Conservation (phyloP, 1,284 basidiomycete genomes). For the Sanghuangporus sanghuang region DNA sequence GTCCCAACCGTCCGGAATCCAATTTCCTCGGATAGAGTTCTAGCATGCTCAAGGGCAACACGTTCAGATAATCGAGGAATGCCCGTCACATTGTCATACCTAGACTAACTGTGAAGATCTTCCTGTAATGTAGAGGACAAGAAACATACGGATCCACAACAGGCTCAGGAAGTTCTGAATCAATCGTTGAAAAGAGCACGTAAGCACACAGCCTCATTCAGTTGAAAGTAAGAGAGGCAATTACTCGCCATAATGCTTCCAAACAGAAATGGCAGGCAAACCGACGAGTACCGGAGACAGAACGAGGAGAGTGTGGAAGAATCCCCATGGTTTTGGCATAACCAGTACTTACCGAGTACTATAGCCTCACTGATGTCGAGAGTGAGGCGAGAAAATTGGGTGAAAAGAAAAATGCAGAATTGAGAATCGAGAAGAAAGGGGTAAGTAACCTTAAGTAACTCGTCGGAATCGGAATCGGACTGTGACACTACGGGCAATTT, state of each 20-base stretch:
- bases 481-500: too few relatives aligned
- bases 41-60: constrained; percentile 56
- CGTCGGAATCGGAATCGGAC: too few relatives aligned
- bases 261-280: constrained; percentile 29
- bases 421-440: not conserved
- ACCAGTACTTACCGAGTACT: not conserved
- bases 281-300: constrained; percentile 31
- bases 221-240: not conserved
- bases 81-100: constrained; percentile 40
- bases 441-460: too few relatives aligned
- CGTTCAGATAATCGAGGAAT: constrained; percentile 68
- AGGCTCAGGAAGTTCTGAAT: constrained; percentile 20
- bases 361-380: not conserved
- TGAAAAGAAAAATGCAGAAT: not conserved
- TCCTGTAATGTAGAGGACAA: constrained; percentile 12
- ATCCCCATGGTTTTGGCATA: constrained; percentile 29
- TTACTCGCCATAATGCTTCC: constrained; percentile 28
- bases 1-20: constrained; percentile 94
- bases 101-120: not conserved
- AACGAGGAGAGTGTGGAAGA: constrained; percentile 31
- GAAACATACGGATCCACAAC: constrained; percentile 3
- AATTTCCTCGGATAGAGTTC: constrained; percentile 74
- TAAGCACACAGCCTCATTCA: not conserved
- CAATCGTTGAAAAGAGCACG: constrained; percentile 27
- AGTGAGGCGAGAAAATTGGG: not conserved